phyloP scores from a whole-genome alignment of 768 basidiomycete species.

The Xerocomellus dryophilus region DNA sequence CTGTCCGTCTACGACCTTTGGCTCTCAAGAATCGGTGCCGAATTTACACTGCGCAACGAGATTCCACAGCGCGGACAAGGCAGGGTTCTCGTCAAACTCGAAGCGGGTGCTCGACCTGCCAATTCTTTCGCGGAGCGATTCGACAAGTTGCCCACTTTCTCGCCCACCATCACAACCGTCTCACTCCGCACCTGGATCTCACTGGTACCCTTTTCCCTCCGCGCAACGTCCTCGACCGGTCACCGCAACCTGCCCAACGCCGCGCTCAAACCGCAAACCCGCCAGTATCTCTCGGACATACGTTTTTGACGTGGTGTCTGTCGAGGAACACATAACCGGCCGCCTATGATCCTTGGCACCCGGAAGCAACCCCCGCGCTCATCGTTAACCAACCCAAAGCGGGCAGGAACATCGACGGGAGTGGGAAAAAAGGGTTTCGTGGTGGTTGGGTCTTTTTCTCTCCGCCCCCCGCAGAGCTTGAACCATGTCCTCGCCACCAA shows the following conservation, averaged over 20 bases:
- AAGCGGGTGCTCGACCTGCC: too few species aligned
- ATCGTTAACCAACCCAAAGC: too few species aligned
- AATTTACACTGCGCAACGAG: slow-evolving; percentile 1
- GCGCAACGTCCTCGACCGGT: slow-evolving; percentile 34
- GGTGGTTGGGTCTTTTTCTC: slow-evolving; percentile 10
- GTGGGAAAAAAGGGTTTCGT: too few species aligned
- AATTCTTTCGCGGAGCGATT: too few species aligned
- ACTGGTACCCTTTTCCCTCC: slow-evolving; percentile 32
- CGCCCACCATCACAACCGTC: slow-evolving; percentile 37
- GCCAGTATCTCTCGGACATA: background rate
- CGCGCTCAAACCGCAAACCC: slow-evolving; percentile 1
- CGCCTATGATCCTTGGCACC: slow-evolving; percentile 26
- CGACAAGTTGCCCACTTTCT: slow-evolving; percentile 32
- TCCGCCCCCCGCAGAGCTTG: background rate
- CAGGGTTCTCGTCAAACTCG: slow-evolving; percentile 41
- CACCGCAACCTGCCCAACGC: slow-evolving; percentile 15
- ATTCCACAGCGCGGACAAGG: slow-evolving; percentile 38
- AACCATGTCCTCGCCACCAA: slow-evolving; percentile 2
- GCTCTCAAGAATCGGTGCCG: slow-evolving; percentile 5
- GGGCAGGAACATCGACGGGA: too few species aligned
- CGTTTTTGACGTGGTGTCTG: slow-evolving; percentile 31
- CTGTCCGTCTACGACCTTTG: background rate
- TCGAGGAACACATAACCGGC: slow-evolving; percentile 32
- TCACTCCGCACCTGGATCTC: too few species aligned
- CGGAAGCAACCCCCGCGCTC: slow-evolving; percentile 28